Evolutionary conservation across 2,329 filamentous ascomycete species (phyloP).

Genomic region (Pseudogymnoascus sp.): DNA sequence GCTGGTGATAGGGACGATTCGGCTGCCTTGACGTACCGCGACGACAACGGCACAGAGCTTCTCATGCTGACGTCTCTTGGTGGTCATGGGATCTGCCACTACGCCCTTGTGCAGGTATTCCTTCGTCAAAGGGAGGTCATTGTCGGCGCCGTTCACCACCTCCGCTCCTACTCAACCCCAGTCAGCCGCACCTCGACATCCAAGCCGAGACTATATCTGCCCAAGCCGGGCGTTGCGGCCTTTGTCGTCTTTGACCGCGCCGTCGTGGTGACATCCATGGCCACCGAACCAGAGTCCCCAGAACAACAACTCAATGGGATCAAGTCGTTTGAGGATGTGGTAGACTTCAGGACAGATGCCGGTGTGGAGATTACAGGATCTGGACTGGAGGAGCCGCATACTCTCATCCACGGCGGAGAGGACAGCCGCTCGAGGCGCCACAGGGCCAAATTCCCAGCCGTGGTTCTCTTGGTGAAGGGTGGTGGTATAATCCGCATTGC

Average conservation of each 20-base stretch:
- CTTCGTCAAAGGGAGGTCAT: slow-evolving; percentile 46
- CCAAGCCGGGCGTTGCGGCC: slow-evolving; percentile 69
- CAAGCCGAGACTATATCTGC: slow-evolving; percentile 66
- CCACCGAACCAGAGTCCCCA: slow-evolving; percentile 58
- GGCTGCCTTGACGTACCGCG: slow-evolving; percentile 32
- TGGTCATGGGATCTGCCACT: slow-evolving; percentile 48
- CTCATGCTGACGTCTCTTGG: slow-evolving; percentile 54
- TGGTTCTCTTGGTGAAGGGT: slow-evolving; percentile 55
- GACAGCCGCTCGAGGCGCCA: slow-evolving; percentile 44
- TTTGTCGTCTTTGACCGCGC: slow-evolving; percentile 75
- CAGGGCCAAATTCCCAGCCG: slow-evolving; percentile 54
- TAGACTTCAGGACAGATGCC: slow-evolving; percentile 65
- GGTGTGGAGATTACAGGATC: slow-evolving; percentile 57
- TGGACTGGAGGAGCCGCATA: slow-evolving; percentile 53
- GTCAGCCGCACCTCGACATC: slow-evolving; percentile 30
- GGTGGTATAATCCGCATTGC: slow-evolving; percentile 54
- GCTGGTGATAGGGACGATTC: slow-evolving; percentile 44
- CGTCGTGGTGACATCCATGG: slow-evolving; percentile 68
- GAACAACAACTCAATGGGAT: slow-evolving; percentile 69
- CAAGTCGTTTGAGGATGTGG: slow-evolving; percentile 73
- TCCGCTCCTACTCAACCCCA: slow-evolving; percentile 56
- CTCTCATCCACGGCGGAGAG: slow-evolving; percentile 33
- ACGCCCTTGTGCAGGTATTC: slow-evolving; percentile 66
- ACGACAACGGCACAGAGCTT: slow-evolving; percentile 48
- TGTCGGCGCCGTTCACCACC: slow-evolving; percentile 59